These are phyloP conservation scores for Laetiporus sulphureus DNA, from an alignment of 1,284 basidiomycete genomes.

Conservation along the genomic window DNA sequence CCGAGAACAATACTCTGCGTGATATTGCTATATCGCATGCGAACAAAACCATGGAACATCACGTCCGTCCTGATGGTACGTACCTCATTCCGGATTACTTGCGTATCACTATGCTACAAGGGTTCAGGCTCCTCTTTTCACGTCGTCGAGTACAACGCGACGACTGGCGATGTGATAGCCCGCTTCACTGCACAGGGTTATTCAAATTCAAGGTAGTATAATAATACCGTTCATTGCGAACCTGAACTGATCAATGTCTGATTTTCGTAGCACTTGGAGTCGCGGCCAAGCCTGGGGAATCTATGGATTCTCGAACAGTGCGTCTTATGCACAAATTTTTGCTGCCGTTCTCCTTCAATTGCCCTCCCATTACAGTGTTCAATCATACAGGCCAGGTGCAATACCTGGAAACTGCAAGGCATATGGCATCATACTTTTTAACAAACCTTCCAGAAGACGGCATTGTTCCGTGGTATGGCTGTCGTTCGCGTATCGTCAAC, in stretches of 20 bases:
- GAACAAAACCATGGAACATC: slow-evolving; percentile 59
- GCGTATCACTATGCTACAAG: too few relatives aligned
- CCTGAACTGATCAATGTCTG: slow-evolving; percentile 2
- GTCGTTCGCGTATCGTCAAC: too few relatives aligned
- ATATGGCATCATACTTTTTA: slow-evolving; percentile 53
- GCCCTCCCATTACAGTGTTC: slow-evolving; percentile 40
- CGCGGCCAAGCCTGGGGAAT: slow-evolving; percentile 68
- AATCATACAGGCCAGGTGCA: slow-evolving; percentile 39
- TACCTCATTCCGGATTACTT: background rate
- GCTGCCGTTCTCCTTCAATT: background rate
- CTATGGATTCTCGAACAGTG: slow-evolving; percentile 65
- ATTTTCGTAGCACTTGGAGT: slow-evolving; percentile 52
- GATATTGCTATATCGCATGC: slow-evolving; percentile 60
- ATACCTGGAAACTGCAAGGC: slow-evolving; percentile 54
- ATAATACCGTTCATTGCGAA: background rate
- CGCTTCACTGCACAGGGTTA: slow-evolving; percentile 57
- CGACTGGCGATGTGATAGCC: slow-evolving; percentile 50
- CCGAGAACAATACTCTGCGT: slow-evolving; percentile 49
- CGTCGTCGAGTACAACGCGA: slow-evolving; percentile 60
- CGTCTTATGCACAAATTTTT: slow-evolving; percentile 14
- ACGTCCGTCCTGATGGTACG: slow-evolving; percentile 55
- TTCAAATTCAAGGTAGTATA: slow-evolving; percentile 47
- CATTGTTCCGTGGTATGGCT: slow-evolving; percentile 64
- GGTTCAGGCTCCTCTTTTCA: slow-evolving; percentile 54
- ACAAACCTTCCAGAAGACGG: slow-evolving; percentile 47